Evolutionary conservation across 1,284 basidiomycete genomes (phyloP).

Genomic region (Rhodofomes roseus): DNA sequence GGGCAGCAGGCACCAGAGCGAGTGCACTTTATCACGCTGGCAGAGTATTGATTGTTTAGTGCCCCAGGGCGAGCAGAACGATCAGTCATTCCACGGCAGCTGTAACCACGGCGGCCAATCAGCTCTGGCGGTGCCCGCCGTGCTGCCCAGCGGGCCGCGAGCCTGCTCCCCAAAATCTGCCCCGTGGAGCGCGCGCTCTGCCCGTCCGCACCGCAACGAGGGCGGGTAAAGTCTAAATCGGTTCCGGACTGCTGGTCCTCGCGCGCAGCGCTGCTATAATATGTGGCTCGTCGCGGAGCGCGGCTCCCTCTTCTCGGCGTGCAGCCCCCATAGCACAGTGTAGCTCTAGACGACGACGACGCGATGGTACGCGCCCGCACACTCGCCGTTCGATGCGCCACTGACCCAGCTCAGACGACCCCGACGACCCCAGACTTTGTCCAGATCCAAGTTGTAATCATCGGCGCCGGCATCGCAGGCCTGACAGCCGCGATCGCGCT

Average conservation of each 20-base stretch:
- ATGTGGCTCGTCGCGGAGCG: background rate
- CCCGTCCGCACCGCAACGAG: background rate
- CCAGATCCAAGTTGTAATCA: slow-evolving; percentile 26
- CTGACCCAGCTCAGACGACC: no score
- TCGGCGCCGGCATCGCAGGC: slow-evolving; percentile 29
- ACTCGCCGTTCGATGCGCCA: no score
- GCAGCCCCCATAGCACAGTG: background rate
- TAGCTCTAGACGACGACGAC: background rate
- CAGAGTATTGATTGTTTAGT: background rate
- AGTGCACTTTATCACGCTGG: background rate
- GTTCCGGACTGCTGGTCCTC: background rate
- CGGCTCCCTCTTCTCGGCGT: background rate
- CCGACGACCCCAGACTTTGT: slow-evolving; percentile 9
- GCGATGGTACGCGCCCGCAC: background rate
- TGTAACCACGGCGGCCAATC: background rate
- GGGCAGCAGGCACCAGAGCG: background rate
- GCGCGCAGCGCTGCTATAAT: background rate
- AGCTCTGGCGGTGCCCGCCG: background rate
- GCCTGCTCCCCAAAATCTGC: background rate
- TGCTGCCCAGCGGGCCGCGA: background rate
- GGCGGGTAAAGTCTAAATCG: background rate
- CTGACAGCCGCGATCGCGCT: slow-evolving; percentile 27
- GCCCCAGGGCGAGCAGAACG: background rate
- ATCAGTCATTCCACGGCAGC: background rate
- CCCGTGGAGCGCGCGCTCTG: background rate